Evolutionary conservation across 495 filamentous ascomycete genomes (phyloP).

Genomic region (Pyronema domesticum): DNA sequence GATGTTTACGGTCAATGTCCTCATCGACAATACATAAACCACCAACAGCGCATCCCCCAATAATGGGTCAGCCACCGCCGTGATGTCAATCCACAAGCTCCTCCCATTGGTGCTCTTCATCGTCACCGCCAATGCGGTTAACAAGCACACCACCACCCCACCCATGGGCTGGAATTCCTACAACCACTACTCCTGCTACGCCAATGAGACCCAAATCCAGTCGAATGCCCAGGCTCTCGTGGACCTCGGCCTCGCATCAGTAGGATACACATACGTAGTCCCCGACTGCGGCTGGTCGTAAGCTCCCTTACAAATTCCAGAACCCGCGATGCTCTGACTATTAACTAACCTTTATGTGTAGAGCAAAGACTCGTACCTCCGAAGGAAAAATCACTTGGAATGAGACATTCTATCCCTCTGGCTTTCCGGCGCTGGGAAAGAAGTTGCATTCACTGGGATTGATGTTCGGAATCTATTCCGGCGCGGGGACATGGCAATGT

Average conservation of each 20-base stretch:
- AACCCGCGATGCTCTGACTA: not conserved
- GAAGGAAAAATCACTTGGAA: slow-evolving; percentile 38
- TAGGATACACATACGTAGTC: slow-evolving; percentile 39
- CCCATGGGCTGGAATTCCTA: slow-evolving; percentile 37
- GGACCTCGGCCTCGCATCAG: slow-evolving; percentile 32
- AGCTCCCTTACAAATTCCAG: not conserved
- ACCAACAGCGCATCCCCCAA: too few relatives aligned
- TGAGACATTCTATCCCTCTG: slow-evolving; percentile 32
- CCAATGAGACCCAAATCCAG: slow-evolving; percentile 32
- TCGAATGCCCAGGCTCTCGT: slow-evolving; percentile 38
- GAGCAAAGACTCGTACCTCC: slow-evolving; percentile 24
- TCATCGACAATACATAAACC: too few relatives aligned
- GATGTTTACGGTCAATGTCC: too few relatives aligned
- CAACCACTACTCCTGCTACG: slow-evolving; percentile 36
- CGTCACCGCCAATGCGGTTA: not conserved
- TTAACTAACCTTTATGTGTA: not conserved
- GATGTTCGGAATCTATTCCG: slow-evolving; percentile 40
- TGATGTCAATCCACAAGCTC: too few relatives aligned
- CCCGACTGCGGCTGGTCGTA: slow-evolving; percentile 40
- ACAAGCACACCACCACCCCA: slow-evolving; percentile 6
- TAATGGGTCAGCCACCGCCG: too few relatives aligned
- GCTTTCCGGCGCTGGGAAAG: slow-evolving; percentile 32
- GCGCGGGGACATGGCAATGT: slow-evolving; percentile 27
- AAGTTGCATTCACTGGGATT: slow-evolving; percentile 34
- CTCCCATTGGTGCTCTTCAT: not conserved